These are phyloP conservation scores for Coniella vitis DNA, from an alignment of 2,329 filamentous ascomycete species.

Conservation along the genomic window DNA sequence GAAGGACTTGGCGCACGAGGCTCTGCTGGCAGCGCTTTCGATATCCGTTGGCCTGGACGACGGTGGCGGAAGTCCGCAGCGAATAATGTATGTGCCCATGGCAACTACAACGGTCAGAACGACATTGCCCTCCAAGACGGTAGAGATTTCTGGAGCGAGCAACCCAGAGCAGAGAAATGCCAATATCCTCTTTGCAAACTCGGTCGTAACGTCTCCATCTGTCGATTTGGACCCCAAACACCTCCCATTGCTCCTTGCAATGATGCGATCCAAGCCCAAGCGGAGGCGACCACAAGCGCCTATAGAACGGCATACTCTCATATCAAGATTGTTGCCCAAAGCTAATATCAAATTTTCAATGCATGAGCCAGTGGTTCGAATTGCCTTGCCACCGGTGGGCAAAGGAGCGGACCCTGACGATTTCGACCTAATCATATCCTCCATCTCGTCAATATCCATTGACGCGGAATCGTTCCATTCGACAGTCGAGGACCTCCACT, in stretches of 20 bases:
- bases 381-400: slow-evolving; percentile 75
- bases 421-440: slow-evolving; percentile 91
- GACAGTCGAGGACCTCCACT: slow-evolving; percentile 73
- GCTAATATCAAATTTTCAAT: slow-evolving; percentile 92
- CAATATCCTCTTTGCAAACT: slow-evolving; percentile 93
- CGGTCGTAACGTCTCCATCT: slow-evolving; percentile 92
- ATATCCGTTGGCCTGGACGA: slow-evolving; percentile 89
- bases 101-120: slow-evolving; percentile 92
- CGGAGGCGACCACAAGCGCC: slow-evolving; percentile 33
- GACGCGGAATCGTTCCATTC: slow-evolving; percentile 97
- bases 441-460: slow-evolving; percentile 85
- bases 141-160: slow-evolving; percentile 68
- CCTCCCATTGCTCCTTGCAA: slow-evolving; percentile 73
- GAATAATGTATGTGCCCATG: slow-evolving; percentile 92
- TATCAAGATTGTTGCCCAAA: slow-evolving; percentile 89
- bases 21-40: slow-evolving; percentile 82
- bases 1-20: slow-evolving; percentile 90
- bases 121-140: slow-evolving; percentile 87
- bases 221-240: slow-evolving; percentile 89
- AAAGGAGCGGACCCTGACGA: slow-evolving; percentile 62
- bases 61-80: slow-evolving; percentile 76
- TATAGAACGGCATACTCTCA: slow-evolving; percentile 55
- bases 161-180: slow-evolving; percentile 79
- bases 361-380: slow-evolving; percentile 89
- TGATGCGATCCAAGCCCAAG: slow-evolving; percentile 55